Evolutionary conservation across 352 stramenopile genomes (phyloP).

Genomic region (Pythium sukuiense): DNA sequence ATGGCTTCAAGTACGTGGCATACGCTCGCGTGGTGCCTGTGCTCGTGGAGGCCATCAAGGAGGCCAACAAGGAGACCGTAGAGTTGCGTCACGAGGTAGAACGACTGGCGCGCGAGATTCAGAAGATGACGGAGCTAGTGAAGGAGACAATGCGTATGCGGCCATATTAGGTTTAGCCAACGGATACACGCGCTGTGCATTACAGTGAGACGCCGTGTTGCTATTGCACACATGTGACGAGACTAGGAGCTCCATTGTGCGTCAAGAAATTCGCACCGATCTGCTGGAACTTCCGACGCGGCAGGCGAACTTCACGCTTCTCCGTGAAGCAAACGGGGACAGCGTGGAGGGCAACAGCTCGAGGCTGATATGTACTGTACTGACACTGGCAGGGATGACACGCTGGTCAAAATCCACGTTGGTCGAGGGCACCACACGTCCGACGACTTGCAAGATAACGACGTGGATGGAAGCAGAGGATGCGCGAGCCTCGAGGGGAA

Average conservation of each 20-base stretch:
- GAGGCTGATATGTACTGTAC: too few species aligned
- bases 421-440: background rate
- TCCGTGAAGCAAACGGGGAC: background rate
- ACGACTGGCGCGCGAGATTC: conserved; percentile 1
- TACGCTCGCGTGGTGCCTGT: conserved; percentile 82
- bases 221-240: background rate
- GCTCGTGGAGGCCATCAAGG: conserved; percentile 80
- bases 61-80: conserved; percentile 19
- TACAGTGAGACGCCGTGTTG: background rate
- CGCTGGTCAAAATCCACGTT: conserved; percentile 3
- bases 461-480: conserved; percentile 1
- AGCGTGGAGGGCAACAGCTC: background rate
- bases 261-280: background rate
- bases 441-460: background rate
- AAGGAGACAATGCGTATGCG: background rate
- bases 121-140: conserved; percentile 2
- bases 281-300: too few species aligned
- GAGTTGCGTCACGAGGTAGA: background rate
- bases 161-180: background rate
- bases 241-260: background rate
- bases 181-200: background rate
- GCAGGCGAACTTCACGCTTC: too few species aligned
- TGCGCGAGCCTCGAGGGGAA: too few species aligned
- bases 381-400: too few species aligned
- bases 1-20: conserved; percentile 88